phyloP scores from a whole-genome alignment of 768 basidiomycete species.

The Crassisporium funariophilum region DNA sequence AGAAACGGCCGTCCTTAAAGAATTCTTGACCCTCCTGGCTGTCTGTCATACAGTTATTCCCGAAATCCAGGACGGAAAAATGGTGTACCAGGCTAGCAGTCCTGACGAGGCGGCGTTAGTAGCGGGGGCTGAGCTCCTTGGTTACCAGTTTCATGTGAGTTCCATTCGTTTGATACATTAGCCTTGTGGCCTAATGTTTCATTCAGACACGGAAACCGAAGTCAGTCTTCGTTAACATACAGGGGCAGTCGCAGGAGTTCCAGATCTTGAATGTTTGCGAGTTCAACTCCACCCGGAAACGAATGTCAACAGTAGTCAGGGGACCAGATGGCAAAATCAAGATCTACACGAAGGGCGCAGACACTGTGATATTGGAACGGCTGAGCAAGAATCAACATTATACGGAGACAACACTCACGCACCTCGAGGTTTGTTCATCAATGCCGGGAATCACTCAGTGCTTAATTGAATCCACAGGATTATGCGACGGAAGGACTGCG shows the following conservation, averaged over 20 bases:
- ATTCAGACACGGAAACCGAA: conserved; percentile 90
- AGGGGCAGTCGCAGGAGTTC: conserved; percentile 74
- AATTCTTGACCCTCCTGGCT: conserved; percentile 82
- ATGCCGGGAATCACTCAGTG: conserved; percentile 1
- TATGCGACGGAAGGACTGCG: conserved; percentile 97
- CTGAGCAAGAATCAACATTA: conserved; percentile 83
- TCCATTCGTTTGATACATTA: not conserved
- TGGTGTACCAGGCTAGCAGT: conserved; percentile 93
- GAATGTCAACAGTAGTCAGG: conserved; percentile 95
- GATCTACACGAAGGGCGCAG: conserved; percentile 95
- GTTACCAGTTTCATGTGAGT: conserved; percentile 92
- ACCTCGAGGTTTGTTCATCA: conserved; percentile 74
- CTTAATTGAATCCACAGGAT: conserved; percentile 49
- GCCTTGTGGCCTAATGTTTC: conserved; percentile 6
- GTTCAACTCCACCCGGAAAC: conserved; percentile 96
- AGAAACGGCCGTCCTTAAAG: conserved; percentile 58
- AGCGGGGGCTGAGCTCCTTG: conserved; percentile 87
- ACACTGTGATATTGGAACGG: conserved; percentile 95
- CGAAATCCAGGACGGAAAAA: conserved; percentile 86
- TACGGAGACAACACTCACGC: conserved; percentile 82
- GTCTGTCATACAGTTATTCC: conserved; percentile 99
- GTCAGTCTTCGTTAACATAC: conserved; percentile 87
- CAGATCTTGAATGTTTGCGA: conserved; percentile 97
- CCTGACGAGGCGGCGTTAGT: conserved; percentile 98
- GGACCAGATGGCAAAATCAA: conserved; percentile 90